These are phyloP conservation scores for Conticribra guillardii DNA, from an alignment of 108 stramenopile species.

Conservation along the genomic window DNA sequence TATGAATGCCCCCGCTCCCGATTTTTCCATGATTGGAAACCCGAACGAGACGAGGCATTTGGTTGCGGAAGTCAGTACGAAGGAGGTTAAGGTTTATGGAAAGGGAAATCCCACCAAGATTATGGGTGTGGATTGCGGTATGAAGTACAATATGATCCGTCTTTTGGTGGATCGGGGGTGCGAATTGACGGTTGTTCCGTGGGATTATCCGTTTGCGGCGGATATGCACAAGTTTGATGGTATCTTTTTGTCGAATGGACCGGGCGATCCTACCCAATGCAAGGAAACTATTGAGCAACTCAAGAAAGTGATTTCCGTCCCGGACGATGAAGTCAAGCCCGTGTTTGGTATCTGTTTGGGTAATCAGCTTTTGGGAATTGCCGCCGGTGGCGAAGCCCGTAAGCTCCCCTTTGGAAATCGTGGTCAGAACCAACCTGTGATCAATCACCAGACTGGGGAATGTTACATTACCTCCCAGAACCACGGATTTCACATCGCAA, in stretches of 20 bases:
- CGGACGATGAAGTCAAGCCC: conserved; percentile 89
- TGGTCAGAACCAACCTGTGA: conserved; percentile 97
- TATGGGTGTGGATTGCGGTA: conserved; percentile 96
- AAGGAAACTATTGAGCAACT: conserved; percentile 80
- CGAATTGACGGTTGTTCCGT: conserved; percentile 96
- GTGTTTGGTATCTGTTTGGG: conserved; percentile 99
- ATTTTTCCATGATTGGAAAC: conserved; percentile 69
- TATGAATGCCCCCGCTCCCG: conserved; percentile 55
- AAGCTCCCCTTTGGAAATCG: conserved; percentile 99
- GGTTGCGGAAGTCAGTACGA: conserved; percentile 93
- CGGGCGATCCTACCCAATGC: conserved; percentile 96
- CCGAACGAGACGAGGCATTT: conserved; percentile 91
- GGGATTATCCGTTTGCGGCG: conserved; percentile 88
- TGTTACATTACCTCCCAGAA: conserved; percentile 99
- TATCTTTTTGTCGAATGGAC: conserved; percentile 97
- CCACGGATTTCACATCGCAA: conserved; percentile 95
- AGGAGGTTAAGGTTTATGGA: conserved; percentile 84
- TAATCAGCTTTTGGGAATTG: conserved; percentile 96
- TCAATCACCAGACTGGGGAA: conserved; percentile 93
- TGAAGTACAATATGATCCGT: conserved; percentile 99
- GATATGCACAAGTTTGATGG: conserved; percentile 93
- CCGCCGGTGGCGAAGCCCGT: conserved; percentile 89
- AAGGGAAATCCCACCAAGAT: conserved; percentile 91
- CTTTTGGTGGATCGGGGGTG: conserved; percentile 90
- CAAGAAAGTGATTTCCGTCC: conserved; percentile 72